Evolutionary conservation across 2,329 filamentous ascomycete genomes (phyloP).

Genomic region (Ascochyta fabae): DNA sequence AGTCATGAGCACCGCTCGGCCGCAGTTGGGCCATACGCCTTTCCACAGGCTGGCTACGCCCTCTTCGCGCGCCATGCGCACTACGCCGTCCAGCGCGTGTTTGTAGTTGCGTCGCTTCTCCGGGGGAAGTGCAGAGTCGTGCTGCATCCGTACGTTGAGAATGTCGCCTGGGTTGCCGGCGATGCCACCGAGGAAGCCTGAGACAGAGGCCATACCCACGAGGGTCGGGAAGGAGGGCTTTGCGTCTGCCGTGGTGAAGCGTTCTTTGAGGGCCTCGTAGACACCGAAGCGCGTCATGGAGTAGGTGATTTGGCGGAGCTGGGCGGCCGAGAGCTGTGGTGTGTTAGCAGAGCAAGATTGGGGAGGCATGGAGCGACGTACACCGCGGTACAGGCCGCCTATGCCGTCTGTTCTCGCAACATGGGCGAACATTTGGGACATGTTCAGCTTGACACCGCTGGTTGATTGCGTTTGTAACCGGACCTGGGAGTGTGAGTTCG

Average conservation of each 20-base stretch:
- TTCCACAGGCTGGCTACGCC: constrained; percentile 79
- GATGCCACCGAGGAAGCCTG: constrained; percentile 87
- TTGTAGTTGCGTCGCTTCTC: constrained; percentile 84
- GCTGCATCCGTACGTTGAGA: constrained; percentile 98
- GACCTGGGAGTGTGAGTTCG: constrained; percentile 62
- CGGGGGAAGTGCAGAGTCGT: constrained; percentile 78
- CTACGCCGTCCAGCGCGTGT: constrained; percentile 83
- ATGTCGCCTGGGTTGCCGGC: constrained; percentile 95
- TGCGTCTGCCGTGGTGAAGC: constrained; percentile 59
- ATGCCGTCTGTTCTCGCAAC: constrained; percentile 78
- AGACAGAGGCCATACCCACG: constrained; percentile 79
- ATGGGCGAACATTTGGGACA: constrained; percentile 85
- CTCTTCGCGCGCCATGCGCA: constrained; percentile 87
- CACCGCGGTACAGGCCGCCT: constrained; percentile 84
- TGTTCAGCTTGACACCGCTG: constrained; percentile 73
- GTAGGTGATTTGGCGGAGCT: constrained; percentile 91
- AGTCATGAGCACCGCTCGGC: constrained; percentile 86
- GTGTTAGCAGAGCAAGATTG: neutral
- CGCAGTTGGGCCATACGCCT: constrained; percentile 82
- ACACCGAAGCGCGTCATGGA: constrained; percentile 95
- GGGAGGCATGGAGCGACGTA: constrained; percentile 41
- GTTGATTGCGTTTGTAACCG: constrained; percentile 80
- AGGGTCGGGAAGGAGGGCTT: constrained; percentile 76
- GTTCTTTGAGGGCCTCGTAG: constrained; percentile 89
- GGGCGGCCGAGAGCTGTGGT: constrained; percentile 79